Base-by-base conservation (phyloP, 139 green algal species). In the Gonium pectorale region DNA sequence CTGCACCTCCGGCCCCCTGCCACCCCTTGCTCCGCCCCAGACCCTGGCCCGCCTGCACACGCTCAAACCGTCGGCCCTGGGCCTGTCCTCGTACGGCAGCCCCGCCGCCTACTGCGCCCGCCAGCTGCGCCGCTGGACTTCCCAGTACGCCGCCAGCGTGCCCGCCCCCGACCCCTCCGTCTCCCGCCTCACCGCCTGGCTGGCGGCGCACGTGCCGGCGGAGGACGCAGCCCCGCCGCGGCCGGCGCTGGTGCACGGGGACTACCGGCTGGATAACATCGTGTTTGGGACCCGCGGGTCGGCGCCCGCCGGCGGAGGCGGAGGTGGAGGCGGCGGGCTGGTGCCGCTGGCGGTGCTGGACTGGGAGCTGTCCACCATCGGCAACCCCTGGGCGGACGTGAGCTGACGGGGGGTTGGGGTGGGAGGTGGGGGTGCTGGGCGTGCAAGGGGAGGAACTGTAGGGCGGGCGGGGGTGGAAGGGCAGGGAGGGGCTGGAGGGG, bases 291-390 rank as follows among this genome's bases (percentile, higher is more conserved):
- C 44, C 31, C 35, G 41, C 37, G 38, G 22, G 5, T 37, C 31
- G 27, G 51, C 38, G 31, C 0, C 46, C 13, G n/a, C n/a, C 26
- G 24, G 35, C 26, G 2, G 33, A 27, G 6, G 29, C 15, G 35
- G 15, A 70, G 11, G 33, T 24, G 35, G 33, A 70, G 13, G 24
- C 35, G 33, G 33, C 33, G 5, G 63, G 3, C 13, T 24, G 33
- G 13, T 52, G 52, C 40, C 75, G 29, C 27, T 82, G 21, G 96
- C 96, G 4, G 92, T 99, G 38, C 89, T 99, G 33, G 98, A 99
- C 87, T 99, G 98, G 98, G 98, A 99, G 95, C 93, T 99, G 13
- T 95, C 92, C 67, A 99, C 98, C 0, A 78, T 99, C n/a, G 98
- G 98, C 27, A 93, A 98, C 90, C 90, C 93, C 29, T 94, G 95